Evolutionary conservation across 73 alveolate species (phyloP).

Genomic region (Tetrahymena borealis): DNA sequence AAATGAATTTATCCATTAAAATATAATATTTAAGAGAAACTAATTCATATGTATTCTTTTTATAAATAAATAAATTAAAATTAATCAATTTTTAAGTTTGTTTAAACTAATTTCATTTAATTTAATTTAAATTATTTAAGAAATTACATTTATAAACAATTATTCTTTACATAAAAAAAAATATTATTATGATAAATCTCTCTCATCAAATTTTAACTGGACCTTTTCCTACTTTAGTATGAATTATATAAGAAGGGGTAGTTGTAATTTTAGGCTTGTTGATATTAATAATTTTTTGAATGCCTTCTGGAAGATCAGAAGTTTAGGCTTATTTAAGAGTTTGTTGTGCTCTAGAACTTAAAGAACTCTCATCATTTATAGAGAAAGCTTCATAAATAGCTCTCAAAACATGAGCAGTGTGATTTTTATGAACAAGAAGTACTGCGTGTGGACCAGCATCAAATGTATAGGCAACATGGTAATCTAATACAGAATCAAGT

Average conservation of each 20-base stretch:
- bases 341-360: not conserved
- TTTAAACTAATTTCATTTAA: no score
- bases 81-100: no score
- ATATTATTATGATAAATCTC: no score
- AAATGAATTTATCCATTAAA: no score
- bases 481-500: not conserved
- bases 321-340: not conserved
- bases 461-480: slow-evolving; percentile 19
- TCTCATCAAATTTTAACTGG: not conserved
- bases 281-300: not conserved
- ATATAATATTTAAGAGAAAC: no score
- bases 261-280: not conserved
- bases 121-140: no score
- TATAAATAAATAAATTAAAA: no score
- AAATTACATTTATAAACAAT: no score
- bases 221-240: not conserved
- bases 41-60: no score
- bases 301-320: not conserved
- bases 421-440: slow-evolving; percentile 9
- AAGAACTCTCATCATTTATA: not conserved
- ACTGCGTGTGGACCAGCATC: slow-evolving; percentile 46
- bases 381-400: not conserved
- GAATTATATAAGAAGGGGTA: not conserved
- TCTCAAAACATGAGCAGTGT: not conserved
- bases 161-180: no score